Evolutionary conservation across 768 basidiomycete species (phyloP).

Genomic region (Tulasnella calospora): DNA sequence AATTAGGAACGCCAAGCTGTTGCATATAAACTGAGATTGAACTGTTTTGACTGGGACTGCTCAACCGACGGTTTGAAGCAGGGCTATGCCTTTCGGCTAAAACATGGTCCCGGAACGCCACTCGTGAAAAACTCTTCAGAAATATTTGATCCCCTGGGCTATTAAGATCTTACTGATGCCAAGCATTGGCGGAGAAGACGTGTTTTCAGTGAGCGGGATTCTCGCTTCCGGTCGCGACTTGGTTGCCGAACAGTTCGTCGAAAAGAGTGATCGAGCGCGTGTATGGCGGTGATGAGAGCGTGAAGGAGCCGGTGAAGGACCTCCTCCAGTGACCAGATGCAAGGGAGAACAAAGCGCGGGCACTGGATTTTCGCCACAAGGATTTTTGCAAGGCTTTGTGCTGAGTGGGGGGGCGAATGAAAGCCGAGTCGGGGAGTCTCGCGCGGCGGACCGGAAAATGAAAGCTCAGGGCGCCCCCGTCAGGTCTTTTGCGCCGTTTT

Average conservation of each 20-base stretch:
- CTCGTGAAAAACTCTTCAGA: not conserved
- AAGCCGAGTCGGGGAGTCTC: not conserved
- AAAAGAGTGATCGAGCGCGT: not conserved
- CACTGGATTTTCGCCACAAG: not conserved
- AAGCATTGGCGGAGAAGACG: no score
- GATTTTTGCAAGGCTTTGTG: not conserved
- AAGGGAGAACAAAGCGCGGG: not conserved
- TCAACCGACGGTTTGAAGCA: not conserved
- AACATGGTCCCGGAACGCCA: not conserved
- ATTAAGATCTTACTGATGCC: no score
- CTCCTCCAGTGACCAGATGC: no score
- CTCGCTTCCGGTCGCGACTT: not conserved
- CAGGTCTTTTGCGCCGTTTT: not conserved
- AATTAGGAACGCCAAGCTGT: no score
- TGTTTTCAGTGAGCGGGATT: not conserved
- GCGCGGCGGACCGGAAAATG: constrained; percentile 7
- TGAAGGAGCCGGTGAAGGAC: no score
- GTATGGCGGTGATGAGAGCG: not conserved
- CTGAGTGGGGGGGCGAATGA: not conserved
- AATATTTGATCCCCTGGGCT: no score
- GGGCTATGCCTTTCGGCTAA: not conserved
- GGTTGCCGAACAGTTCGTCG: not conserved
- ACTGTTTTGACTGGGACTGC: not conserved
- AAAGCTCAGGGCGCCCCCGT: not conserved
- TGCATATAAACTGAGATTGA: no score